A percentile compares a stretch with the other conserved stretches of the same genome.
phyloP scores from a whole-genome alignment of 2,329 filamentous ascomycete species.

The Chrysoporthe deuterocubensis region DNA sequence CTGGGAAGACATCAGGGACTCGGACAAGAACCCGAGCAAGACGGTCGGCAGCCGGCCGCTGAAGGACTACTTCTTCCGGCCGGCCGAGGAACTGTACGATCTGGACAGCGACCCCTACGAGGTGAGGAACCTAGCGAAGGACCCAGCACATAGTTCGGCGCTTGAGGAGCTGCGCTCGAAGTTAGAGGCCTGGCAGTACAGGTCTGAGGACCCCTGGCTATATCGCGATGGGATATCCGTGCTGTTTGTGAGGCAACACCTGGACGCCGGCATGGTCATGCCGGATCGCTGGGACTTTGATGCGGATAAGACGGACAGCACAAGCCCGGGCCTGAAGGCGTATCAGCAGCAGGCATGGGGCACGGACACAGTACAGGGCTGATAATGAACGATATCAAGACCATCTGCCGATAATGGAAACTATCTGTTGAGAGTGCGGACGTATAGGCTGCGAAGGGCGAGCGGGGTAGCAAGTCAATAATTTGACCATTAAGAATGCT shows the following conservation, averaged over 20 bases:
- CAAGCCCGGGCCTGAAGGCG: neutral
- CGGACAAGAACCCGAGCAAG: conserved; percentile 27
- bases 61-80: conserved; percentile 48
- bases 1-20: conserved; percentile 51
- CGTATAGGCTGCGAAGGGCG: too few species aligned
- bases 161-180: conserved; percentile 38
- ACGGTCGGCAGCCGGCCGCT: conserved; percentile 47
- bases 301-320: conserved; percentile 20
- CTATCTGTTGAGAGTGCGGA: too few species aligned
- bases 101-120: conserved; percentile 50
- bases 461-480: too few species aligned
- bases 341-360: conserved; percentile 5
- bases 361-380: neutral
- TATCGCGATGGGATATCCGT: conserved; percentile 36
- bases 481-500: too few species aligned
- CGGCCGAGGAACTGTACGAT: conserved; percentile 52
- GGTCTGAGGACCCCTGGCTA: conserved; percentile 37
- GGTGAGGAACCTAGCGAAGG: conserved; percentile 46
- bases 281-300: conserved; percentile 38
- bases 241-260: conserved; percentile 27
- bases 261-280: conserved; percentile 35
- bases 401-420: neutral
- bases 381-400: neutral
- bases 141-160: conserved; percentile 37
- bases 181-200: conserved; percentile 37